phyloP scores from a whole-genome alignment of 768 basidiomycete genomes.

The Rhodosporidiobolus sp. region DNA sequence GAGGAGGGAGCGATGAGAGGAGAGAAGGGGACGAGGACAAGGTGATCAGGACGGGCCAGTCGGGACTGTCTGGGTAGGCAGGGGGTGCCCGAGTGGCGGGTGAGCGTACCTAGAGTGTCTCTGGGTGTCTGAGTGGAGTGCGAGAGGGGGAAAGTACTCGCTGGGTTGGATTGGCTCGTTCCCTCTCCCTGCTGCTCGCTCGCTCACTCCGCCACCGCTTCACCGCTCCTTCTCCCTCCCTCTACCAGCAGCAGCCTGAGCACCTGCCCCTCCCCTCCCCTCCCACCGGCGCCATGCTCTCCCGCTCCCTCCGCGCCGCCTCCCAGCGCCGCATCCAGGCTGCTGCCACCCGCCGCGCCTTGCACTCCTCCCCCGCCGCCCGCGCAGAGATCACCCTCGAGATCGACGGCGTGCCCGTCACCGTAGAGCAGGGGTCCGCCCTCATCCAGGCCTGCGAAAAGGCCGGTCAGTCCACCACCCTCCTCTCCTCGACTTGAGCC shows the following conservation, averaged over 20 bases:
- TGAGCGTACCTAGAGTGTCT: not conserved
- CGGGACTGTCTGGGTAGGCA: no score
- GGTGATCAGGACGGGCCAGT: not conserved
- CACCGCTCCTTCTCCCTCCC: no score
- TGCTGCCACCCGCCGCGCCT: not conserved
- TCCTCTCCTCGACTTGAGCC: not conserved
- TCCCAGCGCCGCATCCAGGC: not conserved
- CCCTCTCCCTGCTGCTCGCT: no score
- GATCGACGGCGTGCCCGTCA: constrained; percentile 95
- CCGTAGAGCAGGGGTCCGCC: constrained; percentile 78
- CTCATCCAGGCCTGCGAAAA: constrained; percentile 47
- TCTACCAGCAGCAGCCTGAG: no score
- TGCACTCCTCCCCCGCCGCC: constrained; percentile 8
- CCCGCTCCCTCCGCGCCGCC: constrained; percentile 2
- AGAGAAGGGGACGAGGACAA: not conserved
- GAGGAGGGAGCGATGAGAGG: not conserved
- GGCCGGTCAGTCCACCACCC: constrained; percentile 34
- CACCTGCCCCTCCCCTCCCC: not conserved
- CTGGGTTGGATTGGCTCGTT: no score
- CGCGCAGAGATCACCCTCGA: constrained; percentile 67
- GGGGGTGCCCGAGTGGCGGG: no score
- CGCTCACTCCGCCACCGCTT: no score
- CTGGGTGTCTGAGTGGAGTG: no score
- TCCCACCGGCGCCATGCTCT: constrained; percentile 27
- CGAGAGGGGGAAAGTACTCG: no score